phyloP scores from a whole-genome alignment of 108 stramenopile genomes.

The Cylindrotheca fusiformis region DNA sequence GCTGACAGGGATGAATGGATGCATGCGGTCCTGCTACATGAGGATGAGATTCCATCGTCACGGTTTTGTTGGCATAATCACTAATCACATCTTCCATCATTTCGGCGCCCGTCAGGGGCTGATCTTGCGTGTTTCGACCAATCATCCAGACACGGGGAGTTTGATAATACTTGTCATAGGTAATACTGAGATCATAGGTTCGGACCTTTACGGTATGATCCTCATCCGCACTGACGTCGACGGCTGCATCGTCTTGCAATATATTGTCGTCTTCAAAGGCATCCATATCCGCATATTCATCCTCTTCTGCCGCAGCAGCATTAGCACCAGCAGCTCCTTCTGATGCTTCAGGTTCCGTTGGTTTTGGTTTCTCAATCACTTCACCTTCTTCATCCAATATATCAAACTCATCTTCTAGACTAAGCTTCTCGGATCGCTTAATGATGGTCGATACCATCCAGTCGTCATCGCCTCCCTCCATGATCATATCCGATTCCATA shows the following conservation, averaged over 20 bases:
- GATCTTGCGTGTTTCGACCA: conserved; percentile 83
- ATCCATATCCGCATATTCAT: conserved; percentile 91
- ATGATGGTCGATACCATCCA: conserved; percentile 70
- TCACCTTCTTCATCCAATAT: conserved; percentile 80
- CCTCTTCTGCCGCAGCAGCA: conserved; percentile 42
- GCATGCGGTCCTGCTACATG: conserved; percentile 90
- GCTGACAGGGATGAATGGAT: conserved; percentile 98
- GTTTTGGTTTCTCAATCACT: conserved; percentile 30
- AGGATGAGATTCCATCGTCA: conserved; percentile 97
- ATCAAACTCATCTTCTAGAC: conserved; percentile 80
- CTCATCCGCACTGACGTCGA: conserved; percentile 23
- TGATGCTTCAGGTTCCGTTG: conserved; percentile 5
- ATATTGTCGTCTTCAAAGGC: conserved; percentile 87
- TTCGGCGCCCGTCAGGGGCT: conserved; percentile 82
- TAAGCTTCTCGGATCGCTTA: conserved; percentile 26
- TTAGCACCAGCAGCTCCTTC: conserved; percentile 1
- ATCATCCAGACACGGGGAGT: conserved; percentile 97
- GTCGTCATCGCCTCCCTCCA: conserved; percentile 45
- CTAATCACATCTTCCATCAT: conserved; percentile 98
- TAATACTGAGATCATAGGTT: conserved; percentile 95
- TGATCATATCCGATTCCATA: conserved; percentile 65
- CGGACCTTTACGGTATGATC: conserved; percentile 78
- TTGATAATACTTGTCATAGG: conserved; percentile 98
- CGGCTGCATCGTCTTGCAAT: conserved; percentile 65
- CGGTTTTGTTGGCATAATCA: conserved; percentile 98